These are phyloP conservation scores for Rasamsonia emersonii DNA, from an alignment of 2,329 filamentous ascomycete genomes.

Conservation along the genomic window DNA sequence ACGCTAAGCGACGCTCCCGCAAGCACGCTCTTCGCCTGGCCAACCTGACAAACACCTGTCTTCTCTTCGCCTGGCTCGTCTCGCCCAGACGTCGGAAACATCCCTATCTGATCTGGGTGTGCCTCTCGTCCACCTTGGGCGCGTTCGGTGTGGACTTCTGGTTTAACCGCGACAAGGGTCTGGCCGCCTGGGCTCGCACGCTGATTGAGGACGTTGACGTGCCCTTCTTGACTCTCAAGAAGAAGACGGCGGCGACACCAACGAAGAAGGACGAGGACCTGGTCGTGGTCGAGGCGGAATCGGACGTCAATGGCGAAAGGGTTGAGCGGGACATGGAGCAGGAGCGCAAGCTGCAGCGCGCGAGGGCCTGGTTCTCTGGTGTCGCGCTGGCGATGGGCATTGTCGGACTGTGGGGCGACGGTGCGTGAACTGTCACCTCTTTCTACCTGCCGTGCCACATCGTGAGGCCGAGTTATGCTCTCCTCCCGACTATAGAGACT, in stretches of 20 bases:
- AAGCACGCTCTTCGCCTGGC: constrained; percentile 60
- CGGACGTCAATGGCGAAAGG: constrained; percentile 38
- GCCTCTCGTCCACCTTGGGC: constrained; percentile 47
- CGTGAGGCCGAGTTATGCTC: too few relatives aligned
- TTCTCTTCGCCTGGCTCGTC: constrained; percentile 68
- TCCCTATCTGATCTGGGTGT: constrained; percentile 84
- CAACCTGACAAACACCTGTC: constrained; percentile 58
- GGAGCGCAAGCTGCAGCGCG: constrained; percentile 31
- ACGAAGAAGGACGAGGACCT: constrained; percentile 29
- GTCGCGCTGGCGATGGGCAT: constrained; percentile 38
- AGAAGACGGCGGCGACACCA: constrained; percentile 9
- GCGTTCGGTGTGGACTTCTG: constrained; percentile 55
- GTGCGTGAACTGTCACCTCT: too few relatives aligned
- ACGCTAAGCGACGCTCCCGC: constrained; percentile 55
- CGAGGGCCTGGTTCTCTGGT: constrained; percentile 31
- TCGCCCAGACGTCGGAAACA: constrained; percentile 69
- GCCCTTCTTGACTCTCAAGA: constrained; percentile 11
- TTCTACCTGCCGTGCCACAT: too few relatives aligned
- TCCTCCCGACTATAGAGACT: too few relatives aligned
- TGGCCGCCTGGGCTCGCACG: constrained; percentile 24
- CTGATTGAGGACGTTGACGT: constrained; percentile 37
- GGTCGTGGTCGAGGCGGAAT: constrained; percentile 29
- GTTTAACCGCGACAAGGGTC: constrained; percentile 59
- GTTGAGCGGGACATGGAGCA: constrained; percentile 36
- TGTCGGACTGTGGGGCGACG: constrained; percentile 42